phyloP scores from a whole-genome alignment of 768 basidiomycete species.

The Podaxis mareebaensis region DNA sequence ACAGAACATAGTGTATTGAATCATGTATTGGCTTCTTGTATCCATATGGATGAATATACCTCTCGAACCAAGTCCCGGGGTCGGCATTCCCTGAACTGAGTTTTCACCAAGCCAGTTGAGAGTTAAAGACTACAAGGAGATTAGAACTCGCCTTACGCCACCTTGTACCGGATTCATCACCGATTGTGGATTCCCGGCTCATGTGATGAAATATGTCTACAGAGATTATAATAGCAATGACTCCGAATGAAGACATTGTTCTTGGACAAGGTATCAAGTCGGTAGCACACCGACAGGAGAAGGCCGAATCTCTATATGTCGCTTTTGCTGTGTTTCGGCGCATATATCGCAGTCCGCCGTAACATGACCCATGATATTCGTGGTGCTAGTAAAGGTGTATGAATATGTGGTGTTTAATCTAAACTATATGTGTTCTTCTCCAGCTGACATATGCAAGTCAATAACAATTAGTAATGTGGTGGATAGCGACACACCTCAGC shows the following conservation, averaged over 20 bases:
- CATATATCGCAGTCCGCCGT: neutral
- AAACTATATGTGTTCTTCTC: conserved; percentile 87
- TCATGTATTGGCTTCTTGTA: neutral
- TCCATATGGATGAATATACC: neutral
- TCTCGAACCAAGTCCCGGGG: neutral
- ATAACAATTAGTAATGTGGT: conserved; percentile 1
- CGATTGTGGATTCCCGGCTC: neutral
- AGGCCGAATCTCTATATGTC: too few species aligned
- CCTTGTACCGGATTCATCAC: neutral
- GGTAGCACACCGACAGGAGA: too few species aligned
- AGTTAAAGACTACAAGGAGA: neutral
- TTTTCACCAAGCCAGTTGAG: neutral
- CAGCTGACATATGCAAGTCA: conserved; percentile 17
- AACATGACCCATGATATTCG: neutral
- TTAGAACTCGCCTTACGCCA: neutral
- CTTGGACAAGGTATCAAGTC: too few species aligned
- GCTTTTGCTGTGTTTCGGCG: too few species aligned
- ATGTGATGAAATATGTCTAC: neutral
- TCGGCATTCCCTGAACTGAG: neutral
- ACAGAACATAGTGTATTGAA: neutral
- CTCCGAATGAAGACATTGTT: too few species aligned
- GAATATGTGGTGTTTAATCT: conserved; percentile 32
- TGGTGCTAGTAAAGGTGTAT: neutral
- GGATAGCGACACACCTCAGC: conserved; percentile 56
- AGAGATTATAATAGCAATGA: too few species aligned